Percentiles rank a stretch among this genome's conserved stretches.
phyloP scores from a whole-genome alignment of 1,139 yeast genomes.

The Diutina mesorugosa region DNA sequence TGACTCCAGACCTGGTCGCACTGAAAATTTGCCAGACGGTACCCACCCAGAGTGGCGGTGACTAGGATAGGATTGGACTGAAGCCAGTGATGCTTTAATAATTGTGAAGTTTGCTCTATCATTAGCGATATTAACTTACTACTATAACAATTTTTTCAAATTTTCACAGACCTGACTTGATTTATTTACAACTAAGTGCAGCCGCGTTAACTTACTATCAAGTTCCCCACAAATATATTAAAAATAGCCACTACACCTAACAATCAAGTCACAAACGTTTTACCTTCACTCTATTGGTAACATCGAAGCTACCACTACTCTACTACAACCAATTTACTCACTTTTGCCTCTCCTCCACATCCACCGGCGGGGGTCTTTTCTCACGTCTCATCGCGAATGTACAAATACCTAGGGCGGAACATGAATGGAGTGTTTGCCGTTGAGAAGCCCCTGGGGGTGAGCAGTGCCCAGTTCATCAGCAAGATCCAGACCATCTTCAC shows the following conservation, averaged over 20 bases:
- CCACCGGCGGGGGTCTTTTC: background rate
- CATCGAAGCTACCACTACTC: background rate
- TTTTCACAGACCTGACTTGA: no score
- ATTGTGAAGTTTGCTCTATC: no score
- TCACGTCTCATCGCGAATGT: conserved; percentile 5
- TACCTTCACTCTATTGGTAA: background rate
- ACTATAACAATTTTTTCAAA: no score
- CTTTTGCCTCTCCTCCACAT: background rate
- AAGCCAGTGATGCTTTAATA: background rate
- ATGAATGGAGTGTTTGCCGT: conserved; percentile 94
- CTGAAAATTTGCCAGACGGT: background rate
- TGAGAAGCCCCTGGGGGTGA: conserved; percentile 76
- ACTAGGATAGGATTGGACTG: no score
- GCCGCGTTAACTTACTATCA: no score
- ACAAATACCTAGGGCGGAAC: conserved; percentile 6
- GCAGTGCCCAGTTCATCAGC: conserved; percentile 63
- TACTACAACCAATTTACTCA: no score
- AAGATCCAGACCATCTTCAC: conserved; percentile 54
- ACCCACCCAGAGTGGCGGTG: background rate
- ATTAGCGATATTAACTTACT: no score
- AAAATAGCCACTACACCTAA: background rate
- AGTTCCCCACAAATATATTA: no score
- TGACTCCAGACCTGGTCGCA: background rate
- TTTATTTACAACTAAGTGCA: no score
- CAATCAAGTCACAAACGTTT: background rate